Base-by-base conservation (phyloP, 495 filamentous ascomycete genomes). In the Penicilliopsis zonata region DNA sequence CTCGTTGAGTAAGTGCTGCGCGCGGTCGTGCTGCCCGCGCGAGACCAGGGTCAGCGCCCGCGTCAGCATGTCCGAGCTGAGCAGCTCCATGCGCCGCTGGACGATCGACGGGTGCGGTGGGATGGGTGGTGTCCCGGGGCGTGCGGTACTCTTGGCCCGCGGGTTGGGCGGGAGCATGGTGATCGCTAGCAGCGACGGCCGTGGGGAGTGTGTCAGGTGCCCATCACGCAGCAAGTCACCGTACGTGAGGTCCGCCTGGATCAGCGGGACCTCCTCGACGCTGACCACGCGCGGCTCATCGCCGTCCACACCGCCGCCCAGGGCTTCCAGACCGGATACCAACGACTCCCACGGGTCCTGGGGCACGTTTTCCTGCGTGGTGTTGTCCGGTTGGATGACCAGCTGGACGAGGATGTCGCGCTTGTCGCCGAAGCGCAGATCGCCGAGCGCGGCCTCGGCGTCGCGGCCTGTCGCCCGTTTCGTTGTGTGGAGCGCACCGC, bases 51-150 rank as follows among this genome's bases (percentile, higher is more conserved):
- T 94, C 30, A 99, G 62, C 3, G 92, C 85, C 24, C 90, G 70
- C 7, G 85, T 94, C 34, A 99, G 65, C 90, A 99, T 99, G 53
- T 99, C 90, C 3, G 92, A 96, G 1, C 92, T 95, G 17, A 99
- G 70, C 3, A 99, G 65, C 57, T 99, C 90, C 90, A 99, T 99
- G 26, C 90, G 78, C 22, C 90, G 76, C 55, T 99, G 90, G 6
- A 99, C 92, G 34, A 99, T 84, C 32, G 80, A 82, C 3, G 90
- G 90, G 42, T 95, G 90, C 20, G 90, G 92, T 12, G 90, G 90
- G 37, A 99, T 96, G 6, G 86, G 83, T 15, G 87, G 86, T 24
- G 84, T 78, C 35, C 46, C 35, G 15, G 74, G 77, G 49, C 65
- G 72, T 34, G 73, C 73, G 56, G 25, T 54, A 35, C 38, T 65